These are phyloP conservation scores for Boletus rex-veris DNA, from an alignment of 768 basidiomycete species.

Conservation along the genomic window DNA sequence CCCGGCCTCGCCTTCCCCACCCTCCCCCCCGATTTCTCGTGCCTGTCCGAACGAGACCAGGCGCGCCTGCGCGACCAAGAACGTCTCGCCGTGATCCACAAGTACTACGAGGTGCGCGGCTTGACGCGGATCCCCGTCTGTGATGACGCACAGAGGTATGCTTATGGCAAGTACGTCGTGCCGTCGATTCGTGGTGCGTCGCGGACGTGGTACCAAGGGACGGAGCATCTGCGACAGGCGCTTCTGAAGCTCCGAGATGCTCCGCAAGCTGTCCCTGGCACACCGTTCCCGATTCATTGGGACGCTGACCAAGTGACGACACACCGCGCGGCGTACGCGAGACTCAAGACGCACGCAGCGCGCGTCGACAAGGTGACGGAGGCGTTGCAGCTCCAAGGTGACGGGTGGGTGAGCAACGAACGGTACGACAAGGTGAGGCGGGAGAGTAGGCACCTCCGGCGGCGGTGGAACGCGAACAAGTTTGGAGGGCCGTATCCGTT, in stretches of 20 bases:
- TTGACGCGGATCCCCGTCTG: neutral
- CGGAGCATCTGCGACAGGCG: neutral
- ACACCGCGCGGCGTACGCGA: neutral
- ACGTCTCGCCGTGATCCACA: slow-evolving; percentile 5
- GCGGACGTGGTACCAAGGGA: slow-evolving; percentile 2
- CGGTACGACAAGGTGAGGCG: neutral
- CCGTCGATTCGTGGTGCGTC: neutral
- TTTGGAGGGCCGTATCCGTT: neutral
- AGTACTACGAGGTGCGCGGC: slow-evolving; percentile 1
- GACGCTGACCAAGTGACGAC: neutral
- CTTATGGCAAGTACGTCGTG: neutral
- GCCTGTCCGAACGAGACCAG: neutral
- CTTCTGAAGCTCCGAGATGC: neutral
- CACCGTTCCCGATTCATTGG: neutral
- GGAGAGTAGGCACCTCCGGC: neutral
- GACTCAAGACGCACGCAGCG: neutral
- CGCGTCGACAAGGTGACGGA: neutral
- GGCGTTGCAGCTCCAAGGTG: neutral
- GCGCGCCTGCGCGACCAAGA: neutral
- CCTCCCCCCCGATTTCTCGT: neutral
- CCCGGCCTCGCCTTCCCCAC: neutral
- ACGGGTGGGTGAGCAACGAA: neutral
- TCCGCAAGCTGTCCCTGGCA: neutral
- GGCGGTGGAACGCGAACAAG: neutral
- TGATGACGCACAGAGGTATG: neutral